phyloP scores from a whole-genome alignment of 345 rosid species.

The Mallotus nudiflorus region DNA sequence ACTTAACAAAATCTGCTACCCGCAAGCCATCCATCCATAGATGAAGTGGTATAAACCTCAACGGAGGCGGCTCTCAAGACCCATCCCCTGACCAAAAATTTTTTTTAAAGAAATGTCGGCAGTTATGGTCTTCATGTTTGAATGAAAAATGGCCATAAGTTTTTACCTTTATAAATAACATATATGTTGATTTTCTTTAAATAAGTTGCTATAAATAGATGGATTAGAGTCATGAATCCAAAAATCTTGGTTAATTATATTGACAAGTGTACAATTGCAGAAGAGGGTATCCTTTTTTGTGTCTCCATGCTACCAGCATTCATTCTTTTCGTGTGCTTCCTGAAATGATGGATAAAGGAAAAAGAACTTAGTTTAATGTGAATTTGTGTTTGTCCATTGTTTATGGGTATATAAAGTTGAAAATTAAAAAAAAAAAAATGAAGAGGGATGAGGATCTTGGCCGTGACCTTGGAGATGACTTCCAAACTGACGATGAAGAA shows the following conservation, averaged over 20 bases:
- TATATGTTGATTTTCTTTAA: too few species aligned
- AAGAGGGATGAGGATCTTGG: slow-evolving; percentile 69
- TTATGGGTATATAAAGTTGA: background rate
- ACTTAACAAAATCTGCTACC: too few species aligned
- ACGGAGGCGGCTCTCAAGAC: too few species aligned
- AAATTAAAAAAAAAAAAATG: slow-evolving; percentile 26
- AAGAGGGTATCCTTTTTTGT: background rate
- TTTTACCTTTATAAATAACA: background rate
- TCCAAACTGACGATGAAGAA: slow-evolving; percentile 78
- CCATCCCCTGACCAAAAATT: too few species aligned
- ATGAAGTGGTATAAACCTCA: too few species aligned
- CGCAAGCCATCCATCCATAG: too few species aligned
- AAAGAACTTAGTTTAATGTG: too few species aligned
- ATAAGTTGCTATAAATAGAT: slow-evolving; percentile 5
- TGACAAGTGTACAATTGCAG: slow-evolving; percentile 7
- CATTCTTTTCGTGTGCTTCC: background rate
- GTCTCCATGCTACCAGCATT: background rate
- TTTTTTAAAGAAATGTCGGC: too few species aligned
- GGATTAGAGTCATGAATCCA: background rate
- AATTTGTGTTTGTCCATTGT: too few species aligned
- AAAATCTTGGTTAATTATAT: background rate
- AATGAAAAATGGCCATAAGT: background rate
- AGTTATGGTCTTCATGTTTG: too few species aligned
- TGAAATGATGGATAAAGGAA: background rate
- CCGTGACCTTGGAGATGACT: slow-evolving; percentile 59